These are phyloP conservation scores for Sporothrix pallida DNA, from an alignment of 2,329 filamentous ascomycete species.

Conservation along the genomic window DNA sequence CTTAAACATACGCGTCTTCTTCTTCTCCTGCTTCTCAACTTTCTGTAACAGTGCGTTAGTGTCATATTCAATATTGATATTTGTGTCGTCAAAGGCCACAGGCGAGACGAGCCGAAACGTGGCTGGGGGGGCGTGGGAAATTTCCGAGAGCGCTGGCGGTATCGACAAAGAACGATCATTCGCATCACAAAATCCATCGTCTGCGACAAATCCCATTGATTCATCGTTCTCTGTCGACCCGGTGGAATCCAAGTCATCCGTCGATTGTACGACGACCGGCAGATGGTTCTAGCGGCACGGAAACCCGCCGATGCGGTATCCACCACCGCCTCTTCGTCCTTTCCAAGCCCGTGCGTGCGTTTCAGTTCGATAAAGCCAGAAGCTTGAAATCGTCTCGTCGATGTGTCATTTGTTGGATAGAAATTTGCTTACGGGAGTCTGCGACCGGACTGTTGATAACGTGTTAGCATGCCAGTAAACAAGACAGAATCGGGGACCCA, in stretches of 20 bases:
- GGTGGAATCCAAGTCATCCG: not conserved
- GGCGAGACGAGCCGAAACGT: not conserved
- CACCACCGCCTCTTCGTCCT: not conserved
- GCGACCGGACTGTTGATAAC: conserved; percentile 37
- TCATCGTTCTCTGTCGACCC: too few species aligned
- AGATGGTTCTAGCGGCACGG: not conserved
- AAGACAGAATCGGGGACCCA: not conserved
- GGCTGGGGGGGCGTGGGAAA: not conserved
- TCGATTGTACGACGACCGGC: not conserved
- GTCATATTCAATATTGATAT: not conserved
- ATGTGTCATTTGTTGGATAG: not conserved
- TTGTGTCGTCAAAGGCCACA: not conserved
- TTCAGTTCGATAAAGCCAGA: not conserved
- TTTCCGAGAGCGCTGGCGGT: too few species aligned
- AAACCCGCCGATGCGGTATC: too few species aligned
- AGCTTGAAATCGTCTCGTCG: not conserved
- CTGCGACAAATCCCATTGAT: too few species aligned
- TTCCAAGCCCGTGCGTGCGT: not conserved
- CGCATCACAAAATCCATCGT: too few species aligned
- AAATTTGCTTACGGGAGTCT: conserved; percentile 38
- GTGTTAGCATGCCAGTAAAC: conserved; percentile 21
- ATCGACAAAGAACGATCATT: too few species aligned
- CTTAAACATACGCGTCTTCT: conserved; percentile 69
- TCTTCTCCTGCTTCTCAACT: conserved; percentile 85
- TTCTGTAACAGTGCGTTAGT: conserved; percentile 35